phyloP scores from a whole-genome alignment of 495 filamentous ascomycete genomes.

The Penicillium taxi region DNA sequence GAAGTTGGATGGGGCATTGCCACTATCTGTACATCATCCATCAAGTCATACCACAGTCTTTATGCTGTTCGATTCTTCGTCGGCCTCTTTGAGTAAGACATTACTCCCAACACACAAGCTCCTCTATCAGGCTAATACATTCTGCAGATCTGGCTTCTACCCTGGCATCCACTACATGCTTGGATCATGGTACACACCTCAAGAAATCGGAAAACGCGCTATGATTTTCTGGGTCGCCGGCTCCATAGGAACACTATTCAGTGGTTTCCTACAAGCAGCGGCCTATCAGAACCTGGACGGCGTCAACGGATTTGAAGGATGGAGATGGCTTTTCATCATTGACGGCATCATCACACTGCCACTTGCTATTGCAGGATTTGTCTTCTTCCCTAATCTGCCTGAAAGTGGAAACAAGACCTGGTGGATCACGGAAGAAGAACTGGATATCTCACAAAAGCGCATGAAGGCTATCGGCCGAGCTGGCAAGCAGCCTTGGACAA shows the following conservation, averaged over 20 bases:
- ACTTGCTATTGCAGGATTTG: conserved; percentile 42
- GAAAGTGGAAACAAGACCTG: conserved; percentile 19
- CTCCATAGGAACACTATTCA: conserved; percentile 42
- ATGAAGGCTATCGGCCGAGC: conserved; percentile 20
- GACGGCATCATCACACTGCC: conserved; percentile 36
- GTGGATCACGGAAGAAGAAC: conserved; percentile 22
- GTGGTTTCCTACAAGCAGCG: conserved; percentile 47
- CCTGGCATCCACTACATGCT: conserved; percentile 29
- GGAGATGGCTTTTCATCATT: conserved; percentile 32
- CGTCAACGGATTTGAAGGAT: conserved; percentile 31
- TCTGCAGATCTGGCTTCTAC: conserved; percentile 26
- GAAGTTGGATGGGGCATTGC: conserved; percentile 8
- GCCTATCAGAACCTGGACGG: conserved; percentile 42
- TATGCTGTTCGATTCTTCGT: conserved; percentile 43
- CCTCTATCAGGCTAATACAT: neutral
- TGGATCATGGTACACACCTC: conserved; percentile 37
- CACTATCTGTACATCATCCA: conserved; percentile 5
- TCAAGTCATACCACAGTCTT: conserved; percentile 4
- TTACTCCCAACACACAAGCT: neutral
- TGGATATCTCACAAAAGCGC: conserved; percentile 13
- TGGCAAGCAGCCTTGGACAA: conserved; percentile 18
- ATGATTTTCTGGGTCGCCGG: conserved; percentile 47
- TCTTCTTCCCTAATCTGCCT: conserved; percentile 41
- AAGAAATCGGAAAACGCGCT: conserved; percentile 44
- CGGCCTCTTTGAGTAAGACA: conserved; percentile 21